Percentiles rank a stretch among this genome's conserved stretches.
Conservation (phyloP, 495 filamentous ascomycete genomes). For the Penicillium goetzii region DNA sequence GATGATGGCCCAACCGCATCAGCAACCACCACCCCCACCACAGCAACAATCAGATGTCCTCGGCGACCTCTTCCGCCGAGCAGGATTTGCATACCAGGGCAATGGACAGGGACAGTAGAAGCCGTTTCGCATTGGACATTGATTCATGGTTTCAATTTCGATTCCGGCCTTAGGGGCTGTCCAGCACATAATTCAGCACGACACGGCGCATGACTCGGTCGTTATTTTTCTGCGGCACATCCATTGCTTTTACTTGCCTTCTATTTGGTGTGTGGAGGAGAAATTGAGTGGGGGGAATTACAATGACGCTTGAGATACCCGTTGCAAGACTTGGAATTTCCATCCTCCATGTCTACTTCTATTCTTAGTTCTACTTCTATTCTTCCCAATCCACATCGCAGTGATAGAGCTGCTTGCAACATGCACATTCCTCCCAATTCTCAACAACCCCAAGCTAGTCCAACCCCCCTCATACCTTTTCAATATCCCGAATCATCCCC, state of each 20-base stretch:
- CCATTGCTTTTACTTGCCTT: constrained; percentile 8
- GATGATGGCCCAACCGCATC: constrained; percentile 23
- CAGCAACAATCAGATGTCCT: constrained; percentile 40
- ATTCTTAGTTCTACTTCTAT: neutral
- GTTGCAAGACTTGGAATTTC: constrained; percentile 14
- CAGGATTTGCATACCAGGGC: constrained; percentile 43
- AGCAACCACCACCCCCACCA: constrained; percentile 22
- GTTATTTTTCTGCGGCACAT: constrained; percentile 16
- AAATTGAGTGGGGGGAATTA: constrained; percentile 15
- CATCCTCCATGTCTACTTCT: constrained; percentile 6
- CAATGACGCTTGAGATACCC: constrained; percentile 39
- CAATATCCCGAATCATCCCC: constrained; percentile 62
- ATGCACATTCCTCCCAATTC: neutral
- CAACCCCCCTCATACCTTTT: constrained; percentile 2
- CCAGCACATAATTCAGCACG: constrained; percentile 10
- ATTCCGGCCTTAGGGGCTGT: neutral
- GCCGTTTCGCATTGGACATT: neutral
- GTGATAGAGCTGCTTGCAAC: neutral
- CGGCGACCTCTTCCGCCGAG: constrained; percentile 48
- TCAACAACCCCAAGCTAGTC: neutral
- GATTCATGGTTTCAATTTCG: neutral
- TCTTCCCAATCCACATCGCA: neutral
- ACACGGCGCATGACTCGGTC: constrained; percentile 23
- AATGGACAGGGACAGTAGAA: constrained; percentile 24
- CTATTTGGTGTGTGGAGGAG: constrained; percentile 11